These are phyloP conservation scores for Chernovozyma sophiae-reginae DNA, from an alignment of 1,139 yeast genomes.

Conservation along the genomic window DNA sequence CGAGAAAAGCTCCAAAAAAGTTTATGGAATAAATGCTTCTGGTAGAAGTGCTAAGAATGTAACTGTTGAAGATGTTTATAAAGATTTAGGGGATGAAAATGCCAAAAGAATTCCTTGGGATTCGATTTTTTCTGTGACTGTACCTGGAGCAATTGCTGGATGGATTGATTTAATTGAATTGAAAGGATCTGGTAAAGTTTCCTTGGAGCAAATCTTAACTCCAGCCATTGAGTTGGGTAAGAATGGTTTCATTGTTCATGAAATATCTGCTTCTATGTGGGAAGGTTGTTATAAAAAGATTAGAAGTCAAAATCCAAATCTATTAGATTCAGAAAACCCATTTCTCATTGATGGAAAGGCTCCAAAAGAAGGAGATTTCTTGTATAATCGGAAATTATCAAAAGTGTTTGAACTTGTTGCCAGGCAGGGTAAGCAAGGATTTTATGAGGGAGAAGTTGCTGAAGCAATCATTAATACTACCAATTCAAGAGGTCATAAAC, in stretches of 20 bases:
- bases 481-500: constrained; percentile 49
- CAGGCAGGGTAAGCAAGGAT: constrained; percentile 57
- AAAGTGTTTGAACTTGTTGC: constrained; percentile 51
- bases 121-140: constrained; percentile 61
- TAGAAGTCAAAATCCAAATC: constrained; percentile 26
- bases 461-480: constrained; percentile 58
- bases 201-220: constrained; percentile 53
- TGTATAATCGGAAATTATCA: constrained; percentile 53
- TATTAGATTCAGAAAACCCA: constrained; percentile 26
- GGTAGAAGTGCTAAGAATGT: constrained; percentile 63
- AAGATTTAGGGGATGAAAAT: constrained; percentile 36
- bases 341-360: constrained; percentile 33
- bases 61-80: constrained; percentile 46
- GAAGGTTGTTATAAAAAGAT: constrained; percentile 33
- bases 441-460: constrained; percentile 66
- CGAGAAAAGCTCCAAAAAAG: constrained; percentile 44
- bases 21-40: constrained; percentile 70
- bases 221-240: constrained; percentile 75
- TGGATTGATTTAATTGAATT: constrained; percentile 64
- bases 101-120: constrained; percentile 40
- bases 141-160: constrained; percentile 77
- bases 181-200: constrained; percentile 73
- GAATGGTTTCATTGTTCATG: constrained; percentile 62
- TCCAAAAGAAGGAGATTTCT: constrained; percentile 61
- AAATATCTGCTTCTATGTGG: constrained; percentile 58